Conservation (phyloP, 805 yeast genomes). For the Saturnispora hagleri region DNA sequence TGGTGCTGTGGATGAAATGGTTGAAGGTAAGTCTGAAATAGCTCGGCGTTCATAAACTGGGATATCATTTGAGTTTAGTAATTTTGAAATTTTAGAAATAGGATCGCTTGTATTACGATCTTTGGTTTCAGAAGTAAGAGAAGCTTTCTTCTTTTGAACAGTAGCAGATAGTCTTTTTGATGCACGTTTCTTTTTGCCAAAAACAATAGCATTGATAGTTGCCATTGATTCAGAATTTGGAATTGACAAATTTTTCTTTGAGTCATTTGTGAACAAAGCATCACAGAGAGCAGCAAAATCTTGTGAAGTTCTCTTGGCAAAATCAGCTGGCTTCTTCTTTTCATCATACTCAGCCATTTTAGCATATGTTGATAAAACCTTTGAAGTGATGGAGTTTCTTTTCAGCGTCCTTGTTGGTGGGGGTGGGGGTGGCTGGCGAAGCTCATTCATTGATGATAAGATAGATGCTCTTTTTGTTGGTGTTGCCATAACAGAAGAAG, state of each 20-base stretch:
- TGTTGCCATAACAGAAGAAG: conserved; percentile 14
- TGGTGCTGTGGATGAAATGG: conserved; percentile 19
- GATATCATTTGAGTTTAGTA: conserved; percentile 37
- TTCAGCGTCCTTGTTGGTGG: conserved; percentile 28
- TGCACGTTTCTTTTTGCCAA: conserved; percentile 15
- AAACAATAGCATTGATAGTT: conserved; percentile 37
- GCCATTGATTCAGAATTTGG: conserved; percentile 40
- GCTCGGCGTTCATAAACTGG: conserved; percentile 38
- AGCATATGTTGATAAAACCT: conserved; percentile 63
- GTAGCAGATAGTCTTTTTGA: conserved; percentile 10
- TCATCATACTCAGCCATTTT: conserved; percentile 44
- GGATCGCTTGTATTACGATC: conserved; percentile 24
- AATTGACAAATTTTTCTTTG: conserved; percentile 17
- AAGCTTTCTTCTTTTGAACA: not conserved
- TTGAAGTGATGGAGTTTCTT: conserved; percentile 65
- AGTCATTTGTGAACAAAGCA: conserved; percentile 65
- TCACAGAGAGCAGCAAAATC: conserved; percentile 74
- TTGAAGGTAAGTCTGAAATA: conserved; percentile 31
- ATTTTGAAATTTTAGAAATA: conserved; percentile 27
- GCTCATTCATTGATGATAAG: conserved; percentile 14
- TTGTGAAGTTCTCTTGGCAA: conserved; percentile 66
- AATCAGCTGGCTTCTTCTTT: conserved; percentile 63
- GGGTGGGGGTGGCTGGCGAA: not conserved
- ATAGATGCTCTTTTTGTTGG: conserved; percentile 15
- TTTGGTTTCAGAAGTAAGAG: not conserved